Evolutionary conservation across 805 yeast genomes (phyloP).

Genomic region (Scheffersomyces spartinae): DNA sequence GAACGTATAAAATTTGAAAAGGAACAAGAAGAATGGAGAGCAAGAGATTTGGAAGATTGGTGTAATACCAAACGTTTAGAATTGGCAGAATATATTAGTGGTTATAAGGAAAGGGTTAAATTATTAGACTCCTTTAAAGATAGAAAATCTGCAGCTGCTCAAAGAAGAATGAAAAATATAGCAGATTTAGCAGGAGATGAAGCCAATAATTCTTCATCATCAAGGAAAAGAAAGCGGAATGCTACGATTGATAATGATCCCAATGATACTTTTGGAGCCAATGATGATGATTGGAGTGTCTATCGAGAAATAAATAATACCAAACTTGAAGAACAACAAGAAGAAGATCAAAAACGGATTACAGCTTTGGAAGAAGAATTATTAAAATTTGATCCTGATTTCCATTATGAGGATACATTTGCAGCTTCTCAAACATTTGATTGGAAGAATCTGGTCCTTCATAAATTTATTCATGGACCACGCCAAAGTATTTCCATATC

Average conservation of each 20-base stretch:
- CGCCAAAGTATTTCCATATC: slow-evolving; percentile 58
- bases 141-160: slow-evolving; percentile 85
- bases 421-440: slow-evolving; percentile 62
- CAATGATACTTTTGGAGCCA: slow-evolving; percentile 87
- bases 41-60: slow-evolving; percentile 69
- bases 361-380: slow-evolving; percentile 61
- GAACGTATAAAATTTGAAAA: slow-evolving; percentile 47
- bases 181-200: slow-evolving; percentile 79
- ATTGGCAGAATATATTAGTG: slow-evolving; percentile 46
- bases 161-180: slow-evolving; percentile 81
- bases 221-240: slow-evolving; percentile 36
- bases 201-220: no score
- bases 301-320: slow-evolving; percentile 72
- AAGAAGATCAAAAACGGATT: slow-evolving; percentile 53
- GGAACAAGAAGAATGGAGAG: slow-evolving; percentile 72
- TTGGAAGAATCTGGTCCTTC: slow-evolving; percentile 73
- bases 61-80: slow-evolving; percentile 53
- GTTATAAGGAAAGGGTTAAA: slow-evolving; percentile 55
- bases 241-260: slow-evolving; percentile 82
- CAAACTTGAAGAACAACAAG: slow-evolving; percentile 72
- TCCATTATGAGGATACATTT: slow-evolving; percentile 74
- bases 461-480: slow-evolving; percentile 84
- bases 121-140: slow-evolving; percentile 71
- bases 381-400: slow-evolving; percentile 73
- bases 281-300: slow-evolving; percentile 91